Evolutionary conservation across 441 rosid species (phyloP).

Genomic region (Geranium incanum): DNA sequence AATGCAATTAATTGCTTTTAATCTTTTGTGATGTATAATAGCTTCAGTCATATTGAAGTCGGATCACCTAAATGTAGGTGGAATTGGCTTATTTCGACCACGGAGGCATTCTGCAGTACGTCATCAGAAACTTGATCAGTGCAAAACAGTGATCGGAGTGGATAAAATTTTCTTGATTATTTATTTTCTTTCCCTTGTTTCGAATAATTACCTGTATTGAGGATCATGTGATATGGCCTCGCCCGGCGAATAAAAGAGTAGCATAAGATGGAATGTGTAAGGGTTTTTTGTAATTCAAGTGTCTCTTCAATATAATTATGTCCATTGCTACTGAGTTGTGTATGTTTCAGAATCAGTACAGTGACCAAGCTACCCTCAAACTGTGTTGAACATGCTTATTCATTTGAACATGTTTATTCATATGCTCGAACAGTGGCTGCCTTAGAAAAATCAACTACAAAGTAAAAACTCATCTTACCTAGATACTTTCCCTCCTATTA

Average conservation of each 20-base stretch:
- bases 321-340: no score
- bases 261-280: background rate
- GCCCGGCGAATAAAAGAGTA: background rate
- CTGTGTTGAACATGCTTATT: no score
- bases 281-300: background rate
- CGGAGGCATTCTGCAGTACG: constrained; percentile 83
- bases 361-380: no score
- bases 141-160: constrained; percentile 29
- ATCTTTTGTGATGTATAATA: no score
- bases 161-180: no score
- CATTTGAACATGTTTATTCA: no score
- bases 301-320: background rate
- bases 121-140: constrained; percentile 66
- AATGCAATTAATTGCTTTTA: constrained; percentile 3
- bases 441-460: no score
- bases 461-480: no score
- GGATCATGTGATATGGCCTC: background rate
- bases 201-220: background rate
- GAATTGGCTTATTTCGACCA: constrained; percentile 79
- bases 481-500: no score
- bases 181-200: background rate
- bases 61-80: constrained; percentile 37
- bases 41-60: no score
- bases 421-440: no score
- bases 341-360: no score